Evolutionary conservation across 2,329 filamentous ascomycete species (phyloP).

Genomic region (Lachnellula hyalina): DNA sequence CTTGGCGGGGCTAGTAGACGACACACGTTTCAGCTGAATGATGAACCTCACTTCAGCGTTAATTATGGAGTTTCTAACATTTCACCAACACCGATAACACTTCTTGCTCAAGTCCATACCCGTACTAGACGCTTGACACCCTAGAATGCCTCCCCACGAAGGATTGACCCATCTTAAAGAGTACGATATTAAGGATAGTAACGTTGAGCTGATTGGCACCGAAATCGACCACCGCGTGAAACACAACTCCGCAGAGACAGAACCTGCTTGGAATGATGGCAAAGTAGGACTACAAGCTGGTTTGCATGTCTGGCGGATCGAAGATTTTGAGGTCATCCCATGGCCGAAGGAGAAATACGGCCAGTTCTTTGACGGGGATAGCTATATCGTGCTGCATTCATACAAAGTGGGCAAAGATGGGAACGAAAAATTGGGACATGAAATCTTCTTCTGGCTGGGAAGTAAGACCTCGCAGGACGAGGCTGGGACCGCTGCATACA

Average conservation of each 20-base stretch:
- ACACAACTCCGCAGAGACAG: constrained; percentile 57
- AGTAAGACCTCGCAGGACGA: constrained; percentile 62
- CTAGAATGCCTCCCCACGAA: constrained; percentile 55
- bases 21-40: no score
- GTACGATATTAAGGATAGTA: constrained; percentile 64
- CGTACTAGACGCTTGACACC: no score
- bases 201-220: constrained; percentile 59
- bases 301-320: constrained; percentile 60
- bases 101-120: no score
- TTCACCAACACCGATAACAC: no score
- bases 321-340: constrained; percentile 58
- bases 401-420: constrained; percentile 46
- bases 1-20: no score
- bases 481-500: constrained; percentile 64
- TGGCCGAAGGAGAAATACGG: constrained; percentile 54
- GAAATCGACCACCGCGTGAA: constrained; percentile 64
- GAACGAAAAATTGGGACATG: constrained; percentile 48
- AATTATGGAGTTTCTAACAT: no score
- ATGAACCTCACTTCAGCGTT: no score
- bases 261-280: constrained; percentile 63
- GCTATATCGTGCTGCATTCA: constrained; percentile 60
- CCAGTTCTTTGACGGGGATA: constrained; percentile 62
- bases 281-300: constrained; percentile 48
- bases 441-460: constrained; percentile 68
- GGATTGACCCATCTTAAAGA: constrained; percentile 58